Base-by-base conservation (phyloP, 2,329 filamentous ascomycete species). In the Paraconiothyrium brasiliense region DNA sequence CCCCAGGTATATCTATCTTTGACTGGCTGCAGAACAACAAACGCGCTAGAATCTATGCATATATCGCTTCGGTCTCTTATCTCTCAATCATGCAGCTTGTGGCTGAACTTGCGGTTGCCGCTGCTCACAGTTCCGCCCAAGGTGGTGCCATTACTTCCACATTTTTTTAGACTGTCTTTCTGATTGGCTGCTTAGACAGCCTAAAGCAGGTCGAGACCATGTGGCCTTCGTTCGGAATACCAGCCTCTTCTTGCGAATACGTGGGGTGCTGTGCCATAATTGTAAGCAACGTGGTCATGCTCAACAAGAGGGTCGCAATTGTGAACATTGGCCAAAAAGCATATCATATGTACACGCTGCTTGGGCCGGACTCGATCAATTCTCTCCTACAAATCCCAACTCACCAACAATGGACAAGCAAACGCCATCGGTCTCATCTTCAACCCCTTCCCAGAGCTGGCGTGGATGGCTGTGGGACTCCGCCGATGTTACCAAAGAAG, bases 391-490 rank as follows among this genome's bases (percentile, higher is more conserved):
- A 39, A 39, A 6, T 14, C 35, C 35, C 16, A 10, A 39, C 5
- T 39, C 11, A 39, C 11, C 35, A 9, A 39, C 35, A 39, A 46
- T 46, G 43, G 11, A 6, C 16, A 24, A 46, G 22, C 4, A 8
- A n/a, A 24, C 43, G 16, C 43, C 43, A 1, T 46, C 43, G n/a
- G 11, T 46, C 22, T 14, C 14, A 5, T 46, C 43, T 3, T 46
- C 43, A 5, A 46, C 43, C 14, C 43, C 43, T n/a, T 46, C 43
- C 22, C 43, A 43, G 22, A 68, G 60, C 44, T 70, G 64, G 67
- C 56, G 55, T 34, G 64, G 67, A 52, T 70, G 66, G 47, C 59
- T 72, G 0, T 72, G 68, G 69, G 68, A 73, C 41, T 66, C 71
- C 2, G 46, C 67, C 41, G 61, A 70, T 22, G 59, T 66, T 10